Evolutionary conservation across 1,284 basidiomycete genomes (phyloP).

Genomic region (Ustilago trichophora): DNA sequence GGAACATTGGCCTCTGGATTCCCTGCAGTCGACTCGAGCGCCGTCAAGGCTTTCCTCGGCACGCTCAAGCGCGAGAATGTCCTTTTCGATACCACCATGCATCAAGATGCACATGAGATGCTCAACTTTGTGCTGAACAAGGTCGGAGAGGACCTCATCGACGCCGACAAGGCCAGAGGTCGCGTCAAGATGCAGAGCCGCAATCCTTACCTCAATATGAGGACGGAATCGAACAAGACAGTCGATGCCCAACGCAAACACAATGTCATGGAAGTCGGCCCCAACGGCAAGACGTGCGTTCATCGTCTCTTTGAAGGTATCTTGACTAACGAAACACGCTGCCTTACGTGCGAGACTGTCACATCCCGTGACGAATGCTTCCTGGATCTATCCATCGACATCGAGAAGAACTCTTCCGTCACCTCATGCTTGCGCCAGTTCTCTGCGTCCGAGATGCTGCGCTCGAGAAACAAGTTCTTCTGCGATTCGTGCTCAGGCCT

Average conservation of each 20-base stretch:
- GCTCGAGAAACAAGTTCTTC: constrained; percentile 97
- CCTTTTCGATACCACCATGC: constrained; percentile 62
- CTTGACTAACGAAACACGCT: constrained; percentile 94
- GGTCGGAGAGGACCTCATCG: constrained; percentile 90
- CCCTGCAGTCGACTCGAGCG: constrained; percentile 73
- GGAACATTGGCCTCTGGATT: constrained; percentile 84
- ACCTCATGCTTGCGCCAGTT: constrained; percentile 95
- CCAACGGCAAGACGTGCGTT: constrained; percentile 77
- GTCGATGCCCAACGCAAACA: constrained; percentile 55
- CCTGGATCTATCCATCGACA: constrained; percentile 96
- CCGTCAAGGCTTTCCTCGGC: constrained; percentile 55
- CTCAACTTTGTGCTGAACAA: constrained; percentile 91
- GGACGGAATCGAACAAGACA: constrained; percentile 18
- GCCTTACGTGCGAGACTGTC: constrained; percentile 89
- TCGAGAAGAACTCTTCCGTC: constrained; percentile 94
- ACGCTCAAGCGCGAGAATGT: constrained; percentile 58
- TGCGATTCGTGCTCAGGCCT: constrained; percentile 95
- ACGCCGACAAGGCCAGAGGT: constrained; percentile 54
- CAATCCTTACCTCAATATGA: constrained; percentile 28
- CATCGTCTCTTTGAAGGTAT: constrained; percentile 92
- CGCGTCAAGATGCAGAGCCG: constrained; percentile 43
- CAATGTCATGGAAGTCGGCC: constrained; percentile 56
- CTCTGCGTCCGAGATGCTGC: constrained; percentile 96
- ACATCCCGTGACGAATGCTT: constrained; percentile 95
- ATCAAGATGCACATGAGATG: constrained; percentile 95